phyloP scores from a whole-genome alignment of 306 rosid genomes.

The Glycine tomentella region DNA sequence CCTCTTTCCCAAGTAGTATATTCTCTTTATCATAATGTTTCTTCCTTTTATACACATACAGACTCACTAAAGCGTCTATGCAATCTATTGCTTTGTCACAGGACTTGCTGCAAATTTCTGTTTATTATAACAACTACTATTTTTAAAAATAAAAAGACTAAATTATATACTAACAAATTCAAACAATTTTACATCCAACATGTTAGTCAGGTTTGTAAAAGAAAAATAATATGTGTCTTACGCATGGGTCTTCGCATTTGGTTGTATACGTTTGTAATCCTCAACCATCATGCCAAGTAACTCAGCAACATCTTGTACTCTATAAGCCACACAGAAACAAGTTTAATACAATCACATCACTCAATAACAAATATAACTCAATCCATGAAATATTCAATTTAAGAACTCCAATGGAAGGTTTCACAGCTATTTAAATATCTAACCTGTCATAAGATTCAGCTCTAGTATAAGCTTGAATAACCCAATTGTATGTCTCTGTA shows the following conservation, averaged over 20 bases:
- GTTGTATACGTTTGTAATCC: conserved; percentile 89
- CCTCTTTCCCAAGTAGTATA: too few relatives aligned
- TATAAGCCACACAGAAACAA: conserved; percentile 49
- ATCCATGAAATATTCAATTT: conserved; percentile 34
- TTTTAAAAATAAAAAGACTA: conserved; percentile 22
- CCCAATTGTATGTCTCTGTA: conserved; percentile 96
- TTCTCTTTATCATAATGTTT: not conserved
- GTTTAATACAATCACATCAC: conserved; percentile 39
- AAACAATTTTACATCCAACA: conserved; percentile 31
- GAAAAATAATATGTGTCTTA: conserved; percentile 50
- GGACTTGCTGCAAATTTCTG: conserved; percentile 38
- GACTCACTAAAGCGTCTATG: conserved; percentile 36
- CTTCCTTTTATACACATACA: conserved; percentile 20
- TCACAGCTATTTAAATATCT: conserved; percentile 32
- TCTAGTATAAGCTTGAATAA: conserved; percentile 96
- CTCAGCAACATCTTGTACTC: conserved; percentile 99
- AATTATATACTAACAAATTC: conserved; percentile 18
- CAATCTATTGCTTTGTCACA: conserved; percentile 31
- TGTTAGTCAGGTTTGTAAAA: conserved; percentile 24
- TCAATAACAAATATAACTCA: conserved; percentile 19
- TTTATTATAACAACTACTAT: conserved; percentile 9
- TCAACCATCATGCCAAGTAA: conserved; percentile 97
- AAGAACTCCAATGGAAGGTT: conserved; percentile 30
- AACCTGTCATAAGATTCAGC: conserved; percentile 99
- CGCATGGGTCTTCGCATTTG: conserved; percentile 89